A percentile compares a stretch with the other conserved stretches of the same genome.
Evolutionary conservation across 305 asterid genomes (phyloP).

Genomic region (Stenogyne calaminthoides): DNA sequence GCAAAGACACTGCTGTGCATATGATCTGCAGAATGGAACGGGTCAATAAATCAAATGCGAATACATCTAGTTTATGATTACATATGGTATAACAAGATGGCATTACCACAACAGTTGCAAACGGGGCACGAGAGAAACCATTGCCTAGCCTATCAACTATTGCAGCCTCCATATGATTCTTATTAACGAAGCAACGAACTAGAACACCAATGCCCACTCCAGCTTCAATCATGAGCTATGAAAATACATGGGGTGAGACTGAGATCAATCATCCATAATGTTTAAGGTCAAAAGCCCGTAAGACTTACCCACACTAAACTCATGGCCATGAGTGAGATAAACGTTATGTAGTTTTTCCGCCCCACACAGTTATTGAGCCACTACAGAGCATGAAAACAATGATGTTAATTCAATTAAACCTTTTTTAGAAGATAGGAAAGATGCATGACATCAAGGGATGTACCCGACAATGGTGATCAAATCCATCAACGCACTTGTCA

Average conservation of each 20-base stretch:
- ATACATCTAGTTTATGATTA: slow-evolving; percentile 13
- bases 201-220: slow-evolving; percentile 91
- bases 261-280: slow-evolving; percentile 13
- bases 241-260: slow-evolving; percentile 31
- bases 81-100: slow-evolving; percentile 22
- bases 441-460: slow-evolving; percentile 25
- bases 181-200: slow-evolving; percentile 80
- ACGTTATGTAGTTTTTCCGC: slow-evolving; percentile 80
- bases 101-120: slow-evolving; percentile 95
- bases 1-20: slow-evolving; percentile 85
- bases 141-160: slow-evolving; percentile 93
- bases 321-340: slow-evolving; percentile 81
- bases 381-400: slow-evolving; percentile 45
- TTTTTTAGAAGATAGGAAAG: slow-evolving; percentile 19
- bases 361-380: slow-evolving; percentile 99
- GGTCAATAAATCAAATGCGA: slow-evolving; percentile 18
- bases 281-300: slow-evolving; percentile 10
- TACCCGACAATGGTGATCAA: slow-evolving; percentile 99
- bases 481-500: slow-evolving; percentile 99
- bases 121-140: slow-evolving; percentile 97
- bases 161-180: slow-evolving; percentile 74
- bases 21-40: slow-evolving; percentile 61
- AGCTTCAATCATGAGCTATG: slow-evolving; percentile 81
- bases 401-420: slow-evolving; percentile 36
- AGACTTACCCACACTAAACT: slow-evolving; percentile 93